Evolutionary conservation across 2,329 filamentous ascomycete species (phyloP), one percentile per base, ranked within the genome.

Genomic region (Exserohilum turcica): DNA sequence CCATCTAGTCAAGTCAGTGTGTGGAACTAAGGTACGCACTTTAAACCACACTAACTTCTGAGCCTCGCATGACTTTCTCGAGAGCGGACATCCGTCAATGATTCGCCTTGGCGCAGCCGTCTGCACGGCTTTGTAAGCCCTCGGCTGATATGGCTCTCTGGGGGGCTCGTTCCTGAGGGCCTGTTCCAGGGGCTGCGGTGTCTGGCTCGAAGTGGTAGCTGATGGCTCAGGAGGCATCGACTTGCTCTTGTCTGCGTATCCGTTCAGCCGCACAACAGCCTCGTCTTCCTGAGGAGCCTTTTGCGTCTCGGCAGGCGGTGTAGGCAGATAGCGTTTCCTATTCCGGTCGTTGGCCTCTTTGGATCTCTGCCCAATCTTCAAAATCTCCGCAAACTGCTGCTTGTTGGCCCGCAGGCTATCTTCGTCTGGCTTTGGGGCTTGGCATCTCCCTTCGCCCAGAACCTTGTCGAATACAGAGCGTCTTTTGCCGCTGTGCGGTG

Each of bases 281-380:
- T 52, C 36, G 32, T 50, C 29, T 10, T 27, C 51, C 40, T 59
- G 49, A 4, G 47, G 24, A 27, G 29, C 46, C 19, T 48, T 58
- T 40, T 61, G 60, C 7, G 49, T 35, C n/a, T 64, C 64, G 15
- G 51, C 54, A 24, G 64, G 64, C 15, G 64, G 64, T 32, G 64
- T 64, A 28, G 63, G 63, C 12, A 67, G 52, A 47, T 63, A 52
- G 36, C 59, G 47, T 36, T 48, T 51, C 16, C 40, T 59, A 16
- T 43, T 54, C 13, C 48, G 48, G 8, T 49, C 38, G n/a, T 51
- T 51, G 21, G 15, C n/a, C 15, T 40, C 38, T 27, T 15, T 27
- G n/a, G 24, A 12, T 16, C n/a, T 40, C 24, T 40, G 38, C 13
- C 38, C 38, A 12, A 29, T 40, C 24, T 54, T 54, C 43, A 61